Evolutionary conservation across 345 rosid genomes (phyloP).

Genomic region (Salix udensis): DNA sequence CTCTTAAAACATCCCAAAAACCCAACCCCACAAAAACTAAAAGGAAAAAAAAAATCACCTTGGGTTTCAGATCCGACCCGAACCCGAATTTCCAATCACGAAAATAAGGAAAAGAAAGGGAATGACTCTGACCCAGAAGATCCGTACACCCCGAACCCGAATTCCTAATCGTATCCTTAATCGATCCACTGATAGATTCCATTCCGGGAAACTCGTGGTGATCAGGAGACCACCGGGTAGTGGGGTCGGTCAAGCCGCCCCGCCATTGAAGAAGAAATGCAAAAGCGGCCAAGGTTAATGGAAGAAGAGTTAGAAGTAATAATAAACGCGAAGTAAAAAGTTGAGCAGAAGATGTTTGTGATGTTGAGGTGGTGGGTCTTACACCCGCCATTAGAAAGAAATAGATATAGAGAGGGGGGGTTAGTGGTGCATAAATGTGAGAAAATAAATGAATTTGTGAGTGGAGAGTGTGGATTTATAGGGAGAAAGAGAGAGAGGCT

Average conservation of each 20-base stretch:
- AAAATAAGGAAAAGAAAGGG: constrained; percentile 67
- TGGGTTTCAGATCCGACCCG: constrained; percentile 68
- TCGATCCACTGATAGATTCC: constrained; percentile 17
- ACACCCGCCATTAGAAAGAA: constrained; percentile 48
- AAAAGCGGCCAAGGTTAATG: constrained; percentile 50
- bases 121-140: constrained; percentile 50
- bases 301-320: constrained; percentile 50
- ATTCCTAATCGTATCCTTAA: constrained; percentile 4
- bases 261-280: constrained; percentile 73
- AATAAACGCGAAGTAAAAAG: constrained; percentile 37
- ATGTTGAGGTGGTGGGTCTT: constrained; percentile 19
- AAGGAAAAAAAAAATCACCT: constrained; percentile 35
- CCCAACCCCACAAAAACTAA: not conserved
- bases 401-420: not conserved
- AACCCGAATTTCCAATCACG: constrained; percentile 60
- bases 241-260: constrained; percentile 47
- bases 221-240: constrained; percentile 44
- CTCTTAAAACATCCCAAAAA: not conserved
- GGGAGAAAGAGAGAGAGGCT: too few relatives aligned
- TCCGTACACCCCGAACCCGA: constrained; percentile 52
- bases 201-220: constrained; percentile 63
- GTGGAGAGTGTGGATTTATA: too few relatives aligned
- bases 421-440: not conserved
- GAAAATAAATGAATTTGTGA: too few relatives aligned
- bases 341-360: constrained; percentile 21